Conservation (phyloP, 1,284 basidiomycete genomes). For the Gomphus sp. region DNA sequence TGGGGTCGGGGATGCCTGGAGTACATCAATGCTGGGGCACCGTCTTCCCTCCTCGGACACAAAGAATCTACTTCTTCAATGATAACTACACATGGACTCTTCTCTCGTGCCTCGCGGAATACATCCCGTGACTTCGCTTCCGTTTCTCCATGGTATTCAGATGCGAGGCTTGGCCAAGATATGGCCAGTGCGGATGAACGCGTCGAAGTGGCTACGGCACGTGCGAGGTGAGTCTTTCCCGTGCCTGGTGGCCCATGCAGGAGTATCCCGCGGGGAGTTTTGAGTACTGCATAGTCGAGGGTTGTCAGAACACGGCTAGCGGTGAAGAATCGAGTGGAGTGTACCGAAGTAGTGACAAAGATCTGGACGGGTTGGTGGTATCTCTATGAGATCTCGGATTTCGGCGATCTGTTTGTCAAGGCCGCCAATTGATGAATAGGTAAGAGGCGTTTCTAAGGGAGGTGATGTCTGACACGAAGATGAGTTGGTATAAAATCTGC, state of each 20-base stretch:
- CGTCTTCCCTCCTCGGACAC: slow-evolving; percentile 97
- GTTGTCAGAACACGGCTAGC: not conserved
- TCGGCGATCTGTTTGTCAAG: slow-evolving; percentile 82
- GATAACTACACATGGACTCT: slow-evolving; percentile 99
- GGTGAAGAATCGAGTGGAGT: not conserved
- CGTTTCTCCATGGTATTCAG: slow-evolving; percentile 99
- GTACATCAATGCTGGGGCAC: slow-evolving; percentile 21
- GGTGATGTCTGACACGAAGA: not conserved
- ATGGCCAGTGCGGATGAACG: slow-evolving; percentile 98
- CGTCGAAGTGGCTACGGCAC: slow-evolving; percentile 93
- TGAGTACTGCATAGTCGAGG: slow-evolving; percentile 61
- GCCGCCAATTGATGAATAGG: slow-evolving; percentile 75
- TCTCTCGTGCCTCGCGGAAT: slow-evolving; percentile 96
- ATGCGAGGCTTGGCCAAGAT: slow-evolving; percentile 97
- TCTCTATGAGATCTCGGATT: slow-evolving; percentile 90
- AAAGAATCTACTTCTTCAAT: slow-evolving; percentile 99
- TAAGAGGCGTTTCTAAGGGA: not conserved
- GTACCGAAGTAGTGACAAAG: slow-evolving; percentile 83
- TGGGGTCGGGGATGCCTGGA: slow-evolving; percentile 80
- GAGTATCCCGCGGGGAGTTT: slow-evolving; percentile 89
- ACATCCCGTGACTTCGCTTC: slow-evolving; percentile 94
- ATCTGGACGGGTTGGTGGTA: slow-evolving; percentile 85
- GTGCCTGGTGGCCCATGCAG: slow-evolving; percentile 93
- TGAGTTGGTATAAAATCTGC: not conserved
- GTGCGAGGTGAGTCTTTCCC: slow-evolving; percentile 91